These are phyloP conservation scores for Penicillium dipodomyicola DNA, from an alignment of 495 filamentous ascomycete genomes.

Conservation along the genomic window DNA sequence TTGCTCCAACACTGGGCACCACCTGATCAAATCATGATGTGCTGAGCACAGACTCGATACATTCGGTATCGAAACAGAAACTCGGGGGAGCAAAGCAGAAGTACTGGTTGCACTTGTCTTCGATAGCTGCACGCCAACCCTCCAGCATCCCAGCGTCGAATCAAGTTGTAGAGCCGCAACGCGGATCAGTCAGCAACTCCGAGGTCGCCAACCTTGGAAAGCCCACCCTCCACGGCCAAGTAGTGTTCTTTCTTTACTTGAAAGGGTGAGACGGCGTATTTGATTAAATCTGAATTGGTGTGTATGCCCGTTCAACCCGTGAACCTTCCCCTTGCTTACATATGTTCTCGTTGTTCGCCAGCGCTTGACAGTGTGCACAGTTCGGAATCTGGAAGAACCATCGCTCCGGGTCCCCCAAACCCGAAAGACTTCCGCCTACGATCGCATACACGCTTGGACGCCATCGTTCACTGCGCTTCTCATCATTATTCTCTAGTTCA, in stretches of 20 bases:
- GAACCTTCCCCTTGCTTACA: slow-evolving; percentile 21
- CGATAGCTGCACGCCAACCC: slow-evolving; percentile 6
- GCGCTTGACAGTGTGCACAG: slow-evolving; percentile 7
- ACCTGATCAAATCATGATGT: slow-evolving; percentile 2
- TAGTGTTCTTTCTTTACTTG: slow-evolving; percentile 5
- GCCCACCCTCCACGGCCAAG: neutral
- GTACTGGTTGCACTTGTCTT: slow-evolving; percentile 8
- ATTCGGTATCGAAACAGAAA: neutral
- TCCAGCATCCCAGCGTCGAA: slow-evolving; percentile 12
- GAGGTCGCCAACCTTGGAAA: neutral
- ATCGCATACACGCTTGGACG: slow-evolving; percentile 31
- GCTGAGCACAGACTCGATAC: neutral
- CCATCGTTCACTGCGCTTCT: slow-evolving; percentile 19
- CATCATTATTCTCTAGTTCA: slow-evolving; percentile 10
- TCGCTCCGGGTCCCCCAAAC: slow-evolving; percentile 32
- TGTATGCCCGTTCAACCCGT: slow-evolving; percentile 14
- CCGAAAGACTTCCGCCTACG: slow-evolving; percentile 34
- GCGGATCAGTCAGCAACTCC: slow-evolving; percentile 5
- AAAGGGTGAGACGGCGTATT: slow-evolving; percentile 3
- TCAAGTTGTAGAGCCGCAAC: slow-evolving; percentile 29
- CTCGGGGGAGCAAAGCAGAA: neutral
- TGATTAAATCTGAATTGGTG: slow-evolving; percentile 16
- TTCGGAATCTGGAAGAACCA: slow-evolving; percentile 41
- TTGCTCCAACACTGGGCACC: neutral
- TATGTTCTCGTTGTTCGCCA: slow-evolving; percentile 9